Evolutionary conservation across 495 filamentous ascomycete species (phyloP), one percentile per base, ranked within the genome.

Genomic region (Stereocaulon alpinum): DNA sequence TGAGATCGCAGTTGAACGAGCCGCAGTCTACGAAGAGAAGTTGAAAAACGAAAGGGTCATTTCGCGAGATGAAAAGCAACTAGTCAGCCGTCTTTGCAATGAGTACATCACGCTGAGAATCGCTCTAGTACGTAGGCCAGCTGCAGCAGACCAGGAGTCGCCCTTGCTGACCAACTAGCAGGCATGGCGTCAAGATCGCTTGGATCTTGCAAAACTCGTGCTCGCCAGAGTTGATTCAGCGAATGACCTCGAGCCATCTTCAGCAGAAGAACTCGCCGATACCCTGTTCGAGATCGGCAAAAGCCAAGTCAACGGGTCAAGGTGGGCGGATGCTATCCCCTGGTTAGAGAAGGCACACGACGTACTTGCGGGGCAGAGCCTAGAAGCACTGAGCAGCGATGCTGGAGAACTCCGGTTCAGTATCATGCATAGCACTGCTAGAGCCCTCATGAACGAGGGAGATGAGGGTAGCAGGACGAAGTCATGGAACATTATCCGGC

Each of bases 201-300:
- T 84, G 30, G 85, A 91, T 58, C 76, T 94, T 34, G 87, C 89
- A 11, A 87, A 93, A 55, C 82, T 87, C 67, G 79, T 92, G 73
- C 91, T 85, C 69, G 73, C 73, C 17, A 86, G 87, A 63, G 68
- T 77, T 9, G 71, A 75, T 29, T 60, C 67, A 10, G 67, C 67
- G 7, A 61, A 65, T 4, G 58, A 67, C 4, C 71, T 79, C 10
- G 78, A 85, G 54, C 71, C 79, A 15, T 62, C 69, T 17, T 73
- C 76, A 24, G 76, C 79, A 14, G 87, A 90, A 66, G 75, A 71
- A n/a, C 69, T 90, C n/a, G 80, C 84, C 20, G 85, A 92, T 64
- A 70, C 84, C 17, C 74, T 89, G 15, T 87, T 84, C 55, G 83
- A 85, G 61, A 86, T 93, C 63, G 88, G 91, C 2, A 80, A 77